phyloP scores from a whole-genome alignment of 129 eudicot genomes.

The Flaveria brownii region DNA sequence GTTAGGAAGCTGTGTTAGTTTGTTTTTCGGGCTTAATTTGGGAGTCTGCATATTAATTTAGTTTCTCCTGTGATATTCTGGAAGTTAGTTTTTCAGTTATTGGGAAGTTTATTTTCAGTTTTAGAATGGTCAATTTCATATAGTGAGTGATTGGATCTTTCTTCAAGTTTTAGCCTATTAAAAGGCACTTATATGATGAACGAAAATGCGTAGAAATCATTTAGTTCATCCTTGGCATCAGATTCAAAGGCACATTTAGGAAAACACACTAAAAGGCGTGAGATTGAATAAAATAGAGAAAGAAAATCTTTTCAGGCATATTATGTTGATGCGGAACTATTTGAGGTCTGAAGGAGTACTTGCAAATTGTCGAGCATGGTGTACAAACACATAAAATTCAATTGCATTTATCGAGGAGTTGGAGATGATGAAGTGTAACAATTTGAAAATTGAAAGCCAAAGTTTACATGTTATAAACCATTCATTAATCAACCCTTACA shows the following conservation, averaged over 20 bases:
- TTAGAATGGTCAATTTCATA: background rate
- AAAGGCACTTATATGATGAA: background rate
- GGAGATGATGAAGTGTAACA: background rate
- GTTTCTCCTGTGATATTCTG: background rate
- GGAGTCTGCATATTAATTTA: background rate
- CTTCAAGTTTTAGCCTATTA: background rate
- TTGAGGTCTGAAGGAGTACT: conserved; percentile 2
- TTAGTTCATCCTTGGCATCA: background rate
- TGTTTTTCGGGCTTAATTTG: background rate
- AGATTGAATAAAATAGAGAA: background rate
- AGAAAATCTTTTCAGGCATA: background rate
- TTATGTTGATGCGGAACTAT: background rate
- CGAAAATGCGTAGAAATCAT: background rate
- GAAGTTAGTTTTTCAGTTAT: background rate
- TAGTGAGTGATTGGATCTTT: background rate
- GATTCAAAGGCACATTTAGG: background rate
- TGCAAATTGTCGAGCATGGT: background rate
- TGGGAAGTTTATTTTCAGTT: background rate
- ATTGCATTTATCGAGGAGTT: background rate
- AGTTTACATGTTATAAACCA: background rate
- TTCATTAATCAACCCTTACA: background rate
- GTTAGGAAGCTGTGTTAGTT: background rate
- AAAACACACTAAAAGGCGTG: background rate
- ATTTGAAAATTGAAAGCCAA: background rate
- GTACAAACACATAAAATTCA: background rate